Evolutionary conservation across 2,329 filamentous ascomycete species (phyloP), one percentile per base, ranked within the genome.

Genomic region (Neonectria magnoliae): DNA sequence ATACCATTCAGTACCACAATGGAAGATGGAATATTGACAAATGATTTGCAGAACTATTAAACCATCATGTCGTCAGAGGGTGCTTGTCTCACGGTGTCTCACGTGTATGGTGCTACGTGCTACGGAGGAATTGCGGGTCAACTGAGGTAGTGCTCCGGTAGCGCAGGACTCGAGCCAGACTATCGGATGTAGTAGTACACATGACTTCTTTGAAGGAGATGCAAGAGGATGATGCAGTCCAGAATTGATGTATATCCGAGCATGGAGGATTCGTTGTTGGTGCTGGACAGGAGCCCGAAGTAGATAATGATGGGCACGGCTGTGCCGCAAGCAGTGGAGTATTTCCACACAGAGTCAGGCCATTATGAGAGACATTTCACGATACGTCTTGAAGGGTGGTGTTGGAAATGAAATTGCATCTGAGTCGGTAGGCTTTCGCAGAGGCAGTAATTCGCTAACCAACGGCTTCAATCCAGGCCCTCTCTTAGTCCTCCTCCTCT

Each of bases 51-150:
- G 25, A 25, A 25, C 25, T 6, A 25, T 25, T 44, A 29, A 8
- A 10, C 29, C 9, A 62, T 20, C 25, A 57, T 71, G 66, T 51
- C 64, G 68, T 73, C 62, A 70, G 63, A 58, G 31, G 55, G 51
- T 8, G 44, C 58, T 42, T 42, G 52, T 47, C 51, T 25, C 54
- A 41, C 45, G 38, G 14, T 13, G n/a, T 53, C 29, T 53, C 29
- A 38, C 31, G 29, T 53, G 50, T 31, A 5, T 45, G 31, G 13
- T 25, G 51, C 13, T 31, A 13, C 6, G 36, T 38, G 36, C 36
- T 38, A 36, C 18, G 29, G 29, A 42, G 38, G 38, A 42, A 20
- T 9, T 5, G 38, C 8, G 38, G 38, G n/a, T 18, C 38, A 10
- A 11, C 4, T 10, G 16, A n/a, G n/a, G 38, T 4, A 42, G 38